Evolutionary conservation across 345 rosid genomes (phyloP), one percentile per base, ranked within the genome.

Genomic region (Pistacia integerrima): DNA sequence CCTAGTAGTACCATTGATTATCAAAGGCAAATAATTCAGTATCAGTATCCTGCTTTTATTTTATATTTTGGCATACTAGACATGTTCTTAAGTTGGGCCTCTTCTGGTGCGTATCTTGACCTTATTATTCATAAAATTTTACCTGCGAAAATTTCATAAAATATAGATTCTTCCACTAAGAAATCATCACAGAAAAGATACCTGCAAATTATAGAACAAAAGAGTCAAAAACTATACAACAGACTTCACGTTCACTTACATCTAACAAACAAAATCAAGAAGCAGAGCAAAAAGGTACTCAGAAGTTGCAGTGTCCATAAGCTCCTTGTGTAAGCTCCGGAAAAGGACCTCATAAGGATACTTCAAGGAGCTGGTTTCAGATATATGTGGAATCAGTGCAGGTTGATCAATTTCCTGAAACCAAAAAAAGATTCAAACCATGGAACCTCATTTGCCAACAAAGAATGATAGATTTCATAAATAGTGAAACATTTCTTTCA

Each of bases 361-460:
- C 84, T 93, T 96, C 80, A 83, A 83, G 71, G 94, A 84, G 88
- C 93, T 93, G 67, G 99, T 98, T 89, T 96, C 98, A 64, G 98
- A 97, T 84, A 96, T 96, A 86, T 96, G 99, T 8, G 98, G 99
- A 86, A 96, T 96, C 86, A 96, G 74, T 74, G 99, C 94, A 74
- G 99, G 97, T 81, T 93, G 99, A 80, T 93, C 98, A 72, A 93
- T 96, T 77, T 96, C 99, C 99, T 96, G 84, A n/a, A n/a, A n/a
- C n/a, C n/a, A n/a, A n/a, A n/a, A n/a, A n/a, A n/a, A n/a, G n/a
- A n/a, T n/a, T n/a, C n/a, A 79, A 85, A 75, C 55, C 16, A 66
- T 54, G 30, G 51, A 74, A 67, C 71, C 22, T 51, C 36, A 25
- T 22, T 66, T 51, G 66, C 66, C 48, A 59, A 73, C 64, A 56